Conservation (phyloP, 1,284 basidiomycete genomes). For the Marasmius oreades region DNA sequence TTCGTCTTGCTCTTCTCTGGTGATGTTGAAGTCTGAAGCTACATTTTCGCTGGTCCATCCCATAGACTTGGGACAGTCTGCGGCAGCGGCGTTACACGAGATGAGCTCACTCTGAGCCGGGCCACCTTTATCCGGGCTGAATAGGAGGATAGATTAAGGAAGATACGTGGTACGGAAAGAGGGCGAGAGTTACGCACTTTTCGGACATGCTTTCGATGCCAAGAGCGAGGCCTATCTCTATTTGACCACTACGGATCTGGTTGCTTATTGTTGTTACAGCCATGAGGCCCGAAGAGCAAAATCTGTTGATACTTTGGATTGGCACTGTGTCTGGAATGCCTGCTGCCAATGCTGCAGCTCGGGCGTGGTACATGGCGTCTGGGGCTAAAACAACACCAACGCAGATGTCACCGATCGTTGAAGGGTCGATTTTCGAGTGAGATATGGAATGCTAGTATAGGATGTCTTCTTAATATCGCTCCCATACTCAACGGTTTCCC, state of each 20-base stretch:
- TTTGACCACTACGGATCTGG: conserved; percentile 78
- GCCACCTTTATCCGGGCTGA: conserved; percentile 64
- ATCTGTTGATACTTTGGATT: conserved; percentile 74
- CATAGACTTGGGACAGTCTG: conserved; percentile 71
- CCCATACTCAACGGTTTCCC: background rate
- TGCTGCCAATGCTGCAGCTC: conserved; percentile 75
- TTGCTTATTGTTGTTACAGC: conserved; percentile 74
- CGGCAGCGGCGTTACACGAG: conserved; percentile 44
- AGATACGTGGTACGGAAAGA: background rate
- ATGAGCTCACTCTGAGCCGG: conserved; percentile 60
- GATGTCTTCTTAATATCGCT: background rate
- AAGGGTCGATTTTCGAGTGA: conserved; percentile 63
- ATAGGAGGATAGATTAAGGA: conserved; percentile 3
- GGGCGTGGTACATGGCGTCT: conserved; percentile 62
- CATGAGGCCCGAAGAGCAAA: conserved; percentile 79
- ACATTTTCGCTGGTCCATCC: conserved; percentile 87
- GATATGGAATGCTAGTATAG: conserved; percentile 52
- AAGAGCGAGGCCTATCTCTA: conserved; percentile 80
- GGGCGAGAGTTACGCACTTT: conserved; percentile 47
- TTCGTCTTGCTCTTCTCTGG: conserved; percentile 82
- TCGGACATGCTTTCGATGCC: conserved; percentile 85
- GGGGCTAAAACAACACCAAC: conserved; percentile 70
- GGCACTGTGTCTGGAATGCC: conserved; percentile 79
- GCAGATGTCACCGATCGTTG: conserved; percentile 72
- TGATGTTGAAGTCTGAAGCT: conserved; percentile 76